Conservation (phyloP, 2,329 filamentous ascomycete genomes). For the Podosphaera xanthii region DNA sequence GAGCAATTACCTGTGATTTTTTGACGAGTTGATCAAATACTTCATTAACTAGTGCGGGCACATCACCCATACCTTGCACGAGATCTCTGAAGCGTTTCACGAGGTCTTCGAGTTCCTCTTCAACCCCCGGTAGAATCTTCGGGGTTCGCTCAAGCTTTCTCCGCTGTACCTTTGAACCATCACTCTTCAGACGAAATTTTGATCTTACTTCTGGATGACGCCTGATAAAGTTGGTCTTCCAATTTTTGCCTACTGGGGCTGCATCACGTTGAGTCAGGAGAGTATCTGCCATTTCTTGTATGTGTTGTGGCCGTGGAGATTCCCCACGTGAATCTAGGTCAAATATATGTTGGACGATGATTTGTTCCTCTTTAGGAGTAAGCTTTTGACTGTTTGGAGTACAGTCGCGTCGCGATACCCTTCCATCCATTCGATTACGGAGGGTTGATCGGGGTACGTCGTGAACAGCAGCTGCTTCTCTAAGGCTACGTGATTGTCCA, state of each 20-base stretch:
- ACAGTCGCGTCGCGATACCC: constrained; percentile 1
- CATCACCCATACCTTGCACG: no score
- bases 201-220: no score
- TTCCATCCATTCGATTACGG: constrained; percentile 4
- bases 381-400: constrained; percentile 3
- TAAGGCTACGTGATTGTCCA: constrained; percentile 3
- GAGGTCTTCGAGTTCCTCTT: no score
- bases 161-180: no score
- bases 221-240: background rate
- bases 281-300: background rate
- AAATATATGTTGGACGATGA: background rate
- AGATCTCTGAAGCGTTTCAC: no score
- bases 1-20: no score
- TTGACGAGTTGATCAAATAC: no score
- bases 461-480: constrained; percentile 5
- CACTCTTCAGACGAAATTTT: no score
- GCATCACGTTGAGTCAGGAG: background rate
- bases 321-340: background rate
- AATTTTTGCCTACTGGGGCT: background rate
- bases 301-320: background rate
- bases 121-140: no score
- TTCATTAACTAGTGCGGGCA: no score
- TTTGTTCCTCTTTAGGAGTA: constrained; percentile 3
- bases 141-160: no score
- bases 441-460: constrained; percentile 5